Evolutionary conservation across 257 asterid species (phyloP), one percentile per base, ranked within the genome.

Genomic region (Leptodermis oblonga): DNA sequence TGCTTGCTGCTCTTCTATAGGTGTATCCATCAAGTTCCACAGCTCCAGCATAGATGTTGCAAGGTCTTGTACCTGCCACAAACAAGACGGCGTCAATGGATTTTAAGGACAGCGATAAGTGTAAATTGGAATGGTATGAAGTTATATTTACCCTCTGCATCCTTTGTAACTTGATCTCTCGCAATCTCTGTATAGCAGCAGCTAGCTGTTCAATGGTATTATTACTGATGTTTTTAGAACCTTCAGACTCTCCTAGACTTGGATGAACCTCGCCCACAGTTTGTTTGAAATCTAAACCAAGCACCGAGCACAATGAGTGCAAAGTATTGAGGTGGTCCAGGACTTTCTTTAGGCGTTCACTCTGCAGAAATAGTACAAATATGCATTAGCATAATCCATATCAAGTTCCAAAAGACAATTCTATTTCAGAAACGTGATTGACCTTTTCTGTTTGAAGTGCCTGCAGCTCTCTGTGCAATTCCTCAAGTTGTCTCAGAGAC

Each of bases 1-100:
- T 33, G 49, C 71, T 68, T 81, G 92, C 69, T 91, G 97, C 88
- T 91, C 99, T 78, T 91, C 97, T 65, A 76, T 39, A 59, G 99
- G 97, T 18, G 95, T 94, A 82, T 94, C 99, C 99, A 94, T 89
- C 87, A 94, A 88, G 80, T 94, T 91, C 99, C 99, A 94, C 42
- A 91, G 89, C 86, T 94, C 96, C 84, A 94, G 74, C 81, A 94
- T 75, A 33, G 99, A 85, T 51, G 94, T 80, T 22, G 93, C 97
- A 1, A 91, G 92, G 76, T 91, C 97, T 91, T 87, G 97, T 54
- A 94, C 80, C 99, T 94, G 74, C 65, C 20, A 43, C 42, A 65
- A 59, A 42, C 59, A 36, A 53, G 66, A 54, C 36, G n/a, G n/a
- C n/a, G 72, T 82, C n/a, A 78, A 76, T 11, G 43, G 61, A 67